Evolutionary conservation across 1,284 basidiomycete species (phyloP).

Genomic region (Marasmius tenuissimus): DNA sequence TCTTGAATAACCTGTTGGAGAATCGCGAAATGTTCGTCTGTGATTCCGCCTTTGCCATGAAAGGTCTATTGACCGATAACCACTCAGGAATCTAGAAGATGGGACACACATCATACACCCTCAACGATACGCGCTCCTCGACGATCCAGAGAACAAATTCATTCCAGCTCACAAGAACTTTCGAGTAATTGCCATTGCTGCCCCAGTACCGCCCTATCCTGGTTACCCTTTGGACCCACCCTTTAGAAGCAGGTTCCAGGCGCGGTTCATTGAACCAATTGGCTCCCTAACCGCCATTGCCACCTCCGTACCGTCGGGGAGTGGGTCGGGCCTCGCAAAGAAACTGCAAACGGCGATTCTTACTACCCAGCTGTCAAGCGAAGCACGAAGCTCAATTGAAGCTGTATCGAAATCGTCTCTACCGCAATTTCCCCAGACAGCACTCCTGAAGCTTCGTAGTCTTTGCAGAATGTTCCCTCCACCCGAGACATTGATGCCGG

Average conservation of each 20-base stretch:
- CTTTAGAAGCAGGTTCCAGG: conserved; percentile 68
- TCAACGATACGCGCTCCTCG: conserved; percentile 52
- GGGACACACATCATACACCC: conserved; percentile 73
- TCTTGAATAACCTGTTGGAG: conserved; percentile 66
- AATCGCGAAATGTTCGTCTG: conserved; percentile 60
- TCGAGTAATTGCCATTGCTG: conserved; percentile 63
- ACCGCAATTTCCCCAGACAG: conserved; percentile 64
- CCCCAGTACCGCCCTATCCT: conserved; percentile 65
- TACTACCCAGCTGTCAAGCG: conserved; percentile 60
- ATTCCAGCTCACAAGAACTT: conserved; percentile 65
- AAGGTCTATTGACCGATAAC: neutral
- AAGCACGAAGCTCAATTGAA: conserved; percentile 51
- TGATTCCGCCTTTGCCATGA: neutral
- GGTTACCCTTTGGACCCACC: conserved; percentile 69
- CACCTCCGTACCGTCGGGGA: neutral
- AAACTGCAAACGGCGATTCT: conserved; percentile 52
- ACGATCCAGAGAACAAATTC: conserved; percentile 42
- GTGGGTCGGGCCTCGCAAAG: neutral
- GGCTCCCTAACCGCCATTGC: conserved; percentile 50
- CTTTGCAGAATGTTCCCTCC: conserved; percentile 51
- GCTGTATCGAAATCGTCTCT: conserved; percentile 49
- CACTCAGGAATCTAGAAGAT: conserved; percentile 60
- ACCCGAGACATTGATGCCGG: conserved; percentile 36
- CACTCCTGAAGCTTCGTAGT: conserved; percentile 47
- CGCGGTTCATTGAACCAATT: conserved; percentile 63